A percentile compares a stretch with the other conserved stretches of the same genome.
These are phyloP conservation scores for Geum urbanum DNA, from an alignment of 306 rosid genomes.

Conservation along the genomic window DNA sequence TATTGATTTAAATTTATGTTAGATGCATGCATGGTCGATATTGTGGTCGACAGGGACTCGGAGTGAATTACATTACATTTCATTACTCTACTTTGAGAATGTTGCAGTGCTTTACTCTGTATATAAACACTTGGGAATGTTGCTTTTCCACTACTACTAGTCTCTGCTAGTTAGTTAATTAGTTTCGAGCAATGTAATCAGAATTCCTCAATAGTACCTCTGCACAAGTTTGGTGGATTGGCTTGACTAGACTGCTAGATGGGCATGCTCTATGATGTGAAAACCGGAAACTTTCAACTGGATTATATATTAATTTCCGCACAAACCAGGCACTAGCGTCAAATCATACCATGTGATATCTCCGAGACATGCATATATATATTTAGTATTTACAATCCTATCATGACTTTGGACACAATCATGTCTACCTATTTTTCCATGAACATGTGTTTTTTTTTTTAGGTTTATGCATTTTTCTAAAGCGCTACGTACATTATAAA, in stretches of 20 bases:
- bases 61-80: conserved; percentile 10
- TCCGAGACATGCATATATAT: not conserved
- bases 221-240: not conserved
- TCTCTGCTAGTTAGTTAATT: conserved; percentile 8
- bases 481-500: too few species aligned
- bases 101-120: conserved; percentile 26
- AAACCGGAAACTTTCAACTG: not conserved
- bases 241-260: not conserved
- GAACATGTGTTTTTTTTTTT: not conserved
- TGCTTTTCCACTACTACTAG: conserved; percentile 40
- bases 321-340: not conserved
- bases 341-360: not conserved
- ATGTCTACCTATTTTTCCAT: not conserved
- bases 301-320: not conserved
- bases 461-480: too few species aligned
- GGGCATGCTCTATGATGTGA: conserved; percentile 1
- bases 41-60: conserved; percentile 7
- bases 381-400: not conserved
- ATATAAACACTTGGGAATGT: conserved; percentile 49
- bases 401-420: not conserved
- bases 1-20: not conserved
- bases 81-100: conserved; percentile 22
- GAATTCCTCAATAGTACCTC: not conserved
- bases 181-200: conserved; percentile 22
- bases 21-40: conserved; percentile 14